Percentiles rank a stretch among this genome's conserved stretches.
Conservation (phyloP, 345 rosid genomes). For the Theobroma cacao region DNA sequence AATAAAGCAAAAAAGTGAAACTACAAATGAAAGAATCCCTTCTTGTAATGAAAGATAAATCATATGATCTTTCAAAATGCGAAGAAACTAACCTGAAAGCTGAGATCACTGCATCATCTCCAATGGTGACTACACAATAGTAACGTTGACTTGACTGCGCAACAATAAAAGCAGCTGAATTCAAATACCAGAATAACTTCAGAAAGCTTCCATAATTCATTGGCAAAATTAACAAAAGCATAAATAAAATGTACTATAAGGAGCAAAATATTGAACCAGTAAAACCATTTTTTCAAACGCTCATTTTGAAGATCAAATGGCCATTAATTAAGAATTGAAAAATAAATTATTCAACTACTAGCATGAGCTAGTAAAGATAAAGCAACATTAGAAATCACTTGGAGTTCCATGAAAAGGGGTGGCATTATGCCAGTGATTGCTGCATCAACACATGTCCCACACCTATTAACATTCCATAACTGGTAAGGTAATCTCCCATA, state of each 20-base stretch:
- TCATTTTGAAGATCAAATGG: too few relatives aligned
- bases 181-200: conserved; percentile 53
- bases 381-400: conserved; percentile 42
- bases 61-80: too few relatives aligned
- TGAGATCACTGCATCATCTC: conserved; percentile 89
- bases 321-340: not conserved
- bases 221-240: conserved; percentile 26
- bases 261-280: not conserved
- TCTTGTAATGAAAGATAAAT: too few relatives aligned
- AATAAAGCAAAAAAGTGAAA: not conserved
- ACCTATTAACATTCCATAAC: too few relatives aligned
- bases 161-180: conserved; percentile 87
- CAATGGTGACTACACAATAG: conserved; percentile 81
- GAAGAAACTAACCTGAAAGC: too few relatives aligned
- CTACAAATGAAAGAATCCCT: not conserved
- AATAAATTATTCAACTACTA: not conserved
- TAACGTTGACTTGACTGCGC: conserved; percentile 95
- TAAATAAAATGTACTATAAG: not conserved
- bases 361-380: not conserved
- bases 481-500: too few relatives aligned
- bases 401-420: conserved; percentile 78
- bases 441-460: too few relatives aligned
- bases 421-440: too few relatives aligned
- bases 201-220: conserved; percentile 30
- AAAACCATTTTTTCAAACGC: too few relatives aligned